phyloP scores from a whole-genome alignment of 306 rosid species.

The Alnus glutinosa region DNA sequence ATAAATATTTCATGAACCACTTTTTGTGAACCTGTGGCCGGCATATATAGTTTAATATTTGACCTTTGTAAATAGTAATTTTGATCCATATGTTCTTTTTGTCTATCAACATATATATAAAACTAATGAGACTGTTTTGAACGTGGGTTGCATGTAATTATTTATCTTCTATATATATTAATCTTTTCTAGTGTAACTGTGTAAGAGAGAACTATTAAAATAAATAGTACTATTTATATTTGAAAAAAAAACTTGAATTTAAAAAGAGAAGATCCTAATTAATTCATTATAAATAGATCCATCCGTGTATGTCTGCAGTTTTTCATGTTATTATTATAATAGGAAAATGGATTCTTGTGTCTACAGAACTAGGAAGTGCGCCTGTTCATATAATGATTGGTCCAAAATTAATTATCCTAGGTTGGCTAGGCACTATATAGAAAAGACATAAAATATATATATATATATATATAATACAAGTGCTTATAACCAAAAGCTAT shows the following conservation, averaged over 20 bases:
- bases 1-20: slow-evolving; percentile 1
- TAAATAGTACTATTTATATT: neutral
- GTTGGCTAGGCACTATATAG: slow-evolving; percentile 4
- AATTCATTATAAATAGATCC: slow-evolving; percentile 12
- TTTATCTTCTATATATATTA: neutral
- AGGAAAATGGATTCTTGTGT: slow-evolving; percentile 22
- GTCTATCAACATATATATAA: slow-evolving; percentile 25
- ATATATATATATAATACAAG: too few species aligned
- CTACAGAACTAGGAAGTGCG: slow-evolving; percentile 18
- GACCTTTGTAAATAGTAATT: slow-evolving; percentile 25
- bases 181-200: neutral
- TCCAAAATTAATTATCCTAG: slow-evolving; percentile 30
- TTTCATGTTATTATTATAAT: slow-evolving; percentile 6
- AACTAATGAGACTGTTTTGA: neutral
- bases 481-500: neutral
- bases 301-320: slow-evolving; percentile 18
- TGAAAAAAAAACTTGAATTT: neutral
- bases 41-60: slow-evolving; percentile 29
- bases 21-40: slow-evolving; percentile 4
- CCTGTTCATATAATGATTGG: slow-evolving; percentile 25
- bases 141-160: slow-evolving; percentile 1
- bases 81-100: slow-evolving; percentile 5
- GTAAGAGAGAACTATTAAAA: slow-evolving; percentile 8
- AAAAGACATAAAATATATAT: neutral
- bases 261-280: slow-evolving; percentile 9